Evolutionary conservation across 2,329 filamentous ascomycete species (phyloP).

Genomic region (Colletotrichum tropicicola): DNA sequence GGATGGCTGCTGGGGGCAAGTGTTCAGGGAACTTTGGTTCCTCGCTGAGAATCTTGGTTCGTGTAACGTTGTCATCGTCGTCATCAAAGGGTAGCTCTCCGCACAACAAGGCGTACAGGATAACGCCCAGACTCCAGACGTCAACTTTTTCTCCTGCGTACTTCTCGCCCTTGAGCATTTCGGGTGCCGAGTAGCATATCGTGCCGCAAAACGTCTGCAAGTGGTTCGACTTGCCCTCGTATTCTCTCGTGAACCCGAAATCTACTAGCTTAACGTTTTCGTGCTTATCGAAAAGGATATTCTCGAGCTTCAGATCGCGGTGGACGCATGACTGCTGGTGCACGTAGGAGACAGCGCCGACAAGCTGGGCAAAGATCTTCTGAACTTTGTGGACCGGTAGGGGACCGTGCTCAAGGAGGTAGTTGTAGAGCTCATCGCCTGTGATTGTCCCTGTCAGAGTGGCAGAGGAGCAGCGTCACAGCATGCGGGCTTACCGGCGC

Average conservation of each 20-base stretch:
- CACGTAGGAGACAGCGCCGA: slow-evolving; percentile 94
- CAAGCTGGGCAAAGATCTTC: slow-evolving; percentile 94
- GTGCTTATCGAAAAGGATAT: slow-evolving; percentile 94
- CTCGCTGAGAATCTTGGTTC: slow-evolving; percentile 82
- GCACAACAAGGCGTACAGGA: slow-evolving; percentile 82
- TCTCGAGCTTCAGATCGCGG: slow-evolving; percentile 95
- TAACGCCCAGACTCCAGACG: slow-evolving; percentile 91
- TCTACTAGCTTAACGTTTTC: slow-evolving; percentile 98
- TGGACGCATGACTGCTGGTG: slow-evolving; percentile 96
- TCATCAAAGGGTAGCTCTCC: slow-evolving; percentile 96
- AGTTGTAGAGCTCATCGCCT: slow-evolving; percentile 98
- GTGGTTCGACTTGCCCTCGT: slow-evolving; percentile 93
- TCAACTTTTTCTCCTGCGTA: slow-evolving; percentile 98
- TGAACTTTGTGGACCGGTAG: slow-evolving; percentile 88
- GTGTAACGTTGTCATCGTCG: slow-evolving; percentile 89
- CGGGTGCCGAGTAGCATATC: slow-evolving; percentile 95
- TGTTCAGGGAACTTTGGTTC: slow-evolving; percentile 88
- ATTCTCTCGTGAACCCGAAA: slow-evolving; percentile 97
- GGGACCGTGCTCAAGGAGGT: slow-evolving; percentile 87
- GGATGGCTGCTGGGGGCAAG: slow-evolving; percentile 79
- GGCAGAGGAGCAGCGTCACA: slow-evolving; percentile 32
- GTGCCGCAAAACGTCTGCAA: slow-evolving; percentile 98
- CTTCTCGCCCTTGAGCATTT: slow-evolving; percentile 98
- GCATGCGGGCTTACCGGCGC: slow-evolving; percentile 71
- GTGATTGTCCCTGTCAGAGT: slow-evolving; percentile 37